Percentiles rank a stretch among this genome's conserved stretches.
Conservation (phyloP, 257 asterid species). For the Solanum sejunctum region DNA sequence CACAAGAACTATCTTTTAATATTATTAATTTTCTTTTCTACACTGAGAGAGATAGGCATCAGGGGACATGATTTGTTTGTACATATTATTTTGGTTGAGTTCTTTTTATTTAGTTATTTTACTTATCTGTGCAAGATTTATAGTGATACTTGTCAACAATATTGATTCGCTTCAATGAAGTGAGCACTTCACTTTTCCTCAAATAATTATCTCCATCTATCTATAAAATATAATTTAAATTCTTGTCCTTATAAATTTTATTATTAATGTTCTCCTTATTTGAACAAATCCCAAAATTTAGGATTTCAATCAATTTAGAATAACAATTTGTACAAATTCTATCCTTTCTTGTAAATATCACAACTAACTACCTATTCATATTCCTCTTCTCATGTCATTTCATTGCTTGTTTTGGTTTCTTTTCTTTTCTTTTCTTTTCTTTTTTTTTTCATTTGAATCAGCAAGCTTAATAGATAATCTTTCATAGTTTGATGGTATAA, state of each 20-base stretch:
- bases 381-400: too few species aligned
- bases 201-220: too few species aligned
- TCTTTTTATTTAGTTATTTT: neutral
- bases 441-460: neutral
- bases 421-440: too few species aligned
- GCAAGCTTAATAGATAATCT: neutral
- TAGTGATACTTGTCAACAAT: neutral
- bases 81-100: neutral
- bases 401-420: too few species aligned
- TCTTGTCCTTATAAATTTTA: too few species aligned
- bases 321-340: too few species aligned
- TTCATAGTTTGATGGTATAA: neutral
- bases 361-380: too few species aligned
- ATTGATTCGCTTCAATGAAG: neutral
- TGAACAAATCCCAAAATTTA: too few species aligned
- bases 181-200: neutral
- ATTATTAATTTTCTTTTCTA: neutral
- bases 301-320: too few species aligned
- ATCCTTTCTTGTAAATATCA: too few species aligned
- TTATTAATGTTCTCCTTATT: too few species aligned
- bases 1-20: neutral
- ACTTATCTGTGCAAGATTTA: neutral
- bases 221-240: too few species aligned
- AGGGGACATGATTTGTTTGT: neutral
- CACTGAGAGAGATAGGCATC: neutral